phyloP scores from a whole-genome alignment of 73 alveolate genomes.

The Breviolum minutum region DNA sequence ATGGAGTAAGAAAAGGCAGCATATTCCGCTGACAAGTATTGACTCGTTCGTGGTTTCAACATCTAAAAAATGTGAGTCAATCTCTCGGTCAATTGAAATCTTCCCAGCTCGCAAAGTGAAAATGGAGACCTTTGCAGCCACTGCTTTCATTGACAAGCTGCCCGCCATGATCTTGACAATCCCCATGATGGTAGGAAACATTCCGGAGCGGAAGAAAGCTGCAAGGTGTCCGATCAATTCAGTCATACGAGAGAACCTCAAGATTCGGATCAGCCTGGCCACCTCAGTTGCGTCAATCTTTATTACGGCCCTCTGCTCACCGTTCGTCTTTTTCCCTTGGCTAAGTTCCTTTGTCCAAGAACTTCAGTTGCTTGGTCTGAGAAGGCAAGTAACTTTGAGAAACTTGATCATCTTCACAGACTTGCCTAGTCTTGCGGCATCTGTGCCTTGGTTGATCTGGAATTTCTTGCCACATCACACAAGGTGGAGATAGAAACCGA shows the following conservation, averaged over 20 bases:
- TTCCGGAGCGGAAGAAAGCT: conserved; percentile 42
- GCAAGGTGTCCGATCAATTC: conserved; percentile 41
- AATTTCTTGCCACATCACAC: neutral
- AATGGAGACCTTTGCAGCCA: neutral
- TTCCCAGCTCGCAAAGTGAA: too few species aligned
- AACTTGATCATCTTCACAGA: conserved; percentile 44
- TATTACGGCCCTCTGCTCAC: neutral
- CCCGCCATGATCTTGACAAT: conserved; percentile 51
- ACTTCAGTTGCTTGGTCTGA: neutral
- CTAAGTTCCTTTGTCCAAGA: neutral
- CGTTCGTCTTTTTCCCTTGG: neutral
- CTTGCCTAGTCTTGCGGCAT: conserved; percentile 46
- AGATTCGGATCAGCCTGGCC: conserved; percentile 38
- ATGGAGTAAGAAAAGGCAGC: too few species aligned
- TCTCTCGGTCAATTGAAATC: too few species aligned
- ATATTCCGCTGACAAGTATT: too few species aligned
- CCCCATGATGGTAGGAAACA: conserved; percentile 45
- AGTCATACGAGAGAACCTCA: conserved; percentile 34
- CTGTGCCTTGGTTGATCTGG: conserved; percentile 8
- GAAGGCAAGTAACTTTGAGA: neutral
- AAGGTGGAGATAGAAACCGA: neutral
- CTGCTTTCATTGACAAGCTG: neutral
- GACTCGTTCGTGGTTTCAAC: too few species aligned
- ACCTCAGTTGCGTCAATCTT: neutral
- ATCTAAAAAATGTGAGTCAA: too few species aligned